phyloP scores from a whole-genome alignment of 805 yeast species.

The Clavispora asparagi region DNA sequence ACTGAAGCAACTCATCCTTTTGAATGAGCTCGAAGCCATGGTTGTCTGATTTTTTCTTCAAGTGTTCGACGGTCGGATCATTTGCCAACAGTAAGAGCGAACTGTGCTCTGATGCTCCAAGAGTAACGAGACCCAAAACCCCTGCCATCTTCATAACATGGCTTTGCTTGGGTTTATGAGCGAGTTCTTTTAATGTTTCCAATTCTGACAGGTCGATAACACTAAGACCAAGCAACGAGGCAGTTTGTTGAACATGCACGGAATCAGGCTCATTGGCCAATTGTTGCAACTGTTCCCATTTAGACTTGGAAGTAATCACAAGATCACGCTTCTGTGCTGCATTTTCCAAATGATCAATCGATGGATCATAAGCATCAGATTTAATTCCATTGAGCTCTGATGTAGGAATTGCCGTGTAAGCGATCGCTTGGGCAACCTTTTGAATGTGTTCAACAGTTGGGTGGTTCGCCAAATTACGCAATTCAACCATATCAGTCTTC shows the following conservation, averaged over 20 bases:
- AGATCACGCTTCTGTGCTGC: constrained; percentile 2
- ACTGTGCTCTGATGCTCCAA: constrained; percentile 3
- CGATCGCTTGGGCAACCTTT: neutral
- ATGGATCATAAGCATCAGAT: constrained; percentile 6
- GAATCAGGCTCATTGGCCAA: constrained; percentile 7
- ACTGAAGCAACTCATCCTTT: constrained; percentile 10
- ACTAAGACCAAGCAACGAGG: constrained; percentile 3
- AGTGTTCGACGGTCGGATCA: constrained; percentile 22
- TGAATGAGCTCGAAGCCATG: constrained; percentile 16
- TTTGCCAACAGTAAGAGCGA: constrained; percentile 8
- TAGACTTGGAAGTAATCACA: neutral
- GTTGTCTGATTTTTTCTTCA: constrained; percentile 16
- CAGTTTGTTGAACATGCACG: constrained; percentile 9
- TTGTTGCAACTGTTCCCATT: constrained; percentile 1
- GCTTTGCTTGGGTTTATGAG: constrained; percentile 5
- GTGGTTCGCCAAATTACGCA: neutral
- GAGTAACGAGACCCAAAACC: constrained; percentile 2
- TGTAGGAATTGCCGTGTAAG: constrained; percentile 1
- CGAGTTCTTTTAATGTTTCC: constrained; percentile 5
- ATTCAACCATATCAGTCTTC: neutral
- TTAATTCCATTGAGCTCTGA: constrained; percentile 3
- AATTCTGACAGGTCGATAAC: constrained; percentile 6
- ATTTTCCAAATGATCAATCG: constrained; percentile 7
- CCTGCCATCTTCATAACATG: constrained; percentile 9
- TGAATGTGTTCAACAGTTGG: neutral